Conservation (phyloP, 1,139 yeast genomes). For the Yamadazyma kanchanaburiensis region DNA sequence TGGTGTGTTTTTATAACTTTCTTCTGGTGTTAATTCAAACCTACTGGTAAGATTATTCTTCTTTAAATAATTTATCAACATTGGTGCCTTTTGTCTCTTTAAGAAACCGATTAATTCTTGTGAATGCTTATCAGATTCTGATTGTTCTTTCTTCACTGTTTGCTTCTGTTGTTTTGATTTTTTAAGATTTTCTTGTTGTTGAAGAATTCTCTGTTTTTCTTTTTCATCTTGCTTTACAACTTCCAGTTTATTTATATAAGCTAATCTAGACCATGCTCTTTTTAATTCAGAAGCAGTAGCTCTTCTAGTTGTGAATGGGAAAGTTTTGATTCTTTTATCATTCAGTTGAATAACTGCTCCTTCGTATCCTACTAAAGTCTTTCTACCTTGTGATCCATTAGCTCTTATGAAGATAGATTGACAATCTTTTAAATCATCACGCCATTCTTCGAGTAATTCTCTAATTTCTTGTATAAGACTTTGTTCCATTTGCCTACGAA, state of each 20-base stretch:
- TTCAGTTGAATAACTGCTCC: constrained; percentile 44
- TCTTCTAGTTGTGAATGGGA: constrained; percentile 88
- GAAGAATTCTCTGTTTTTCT: constrained; percentile 19
- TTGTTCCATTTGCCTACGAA: constrained; percentile 87
- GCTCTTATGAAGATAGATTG: constrained; percentile 80
- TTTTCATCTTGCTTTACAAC: constrained; percentile 47
- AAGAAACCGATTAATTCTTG: constrained; percentile 55
- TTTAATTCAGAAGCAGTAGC: constrained; percentile 83
- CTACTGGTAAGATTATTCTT: constrained; percentile 51
- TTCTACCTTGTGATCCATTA: constrained; percentile 67
- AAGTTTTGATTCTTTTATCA: constrained; percentile 58
- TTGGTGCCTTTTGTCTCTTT: constrained; percentile 78
- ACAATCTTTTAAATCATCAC: constrained; percentile 52
- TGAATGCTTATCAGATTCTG: constrained; percentile 47
- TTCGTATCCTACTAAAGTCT: constrained; percentile 64
- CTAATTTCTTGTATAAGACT: constrained; percentile 77
- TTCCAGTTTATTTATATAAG: constrained; percentile 56
- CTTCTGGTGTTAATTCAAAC: constrained; percentile 52
- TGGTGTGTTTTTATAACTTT: constrained; percentile 56
- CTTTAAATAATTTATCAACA: constrained; percentile 58
- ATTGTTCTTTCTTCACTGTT: constrained; percentile 16
- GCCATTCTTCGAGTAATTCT: constrained; percentile 67
- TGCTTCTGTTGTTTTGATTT: constrained; percentile 18
- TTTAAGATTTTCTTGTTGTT: constrained; percentile 20
- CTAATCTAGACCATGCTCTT: constrained; percentile 78